Conservation (phyloP, 2,329 filamentous ascomycete species). For the Trichoderma sp. region DNA sequence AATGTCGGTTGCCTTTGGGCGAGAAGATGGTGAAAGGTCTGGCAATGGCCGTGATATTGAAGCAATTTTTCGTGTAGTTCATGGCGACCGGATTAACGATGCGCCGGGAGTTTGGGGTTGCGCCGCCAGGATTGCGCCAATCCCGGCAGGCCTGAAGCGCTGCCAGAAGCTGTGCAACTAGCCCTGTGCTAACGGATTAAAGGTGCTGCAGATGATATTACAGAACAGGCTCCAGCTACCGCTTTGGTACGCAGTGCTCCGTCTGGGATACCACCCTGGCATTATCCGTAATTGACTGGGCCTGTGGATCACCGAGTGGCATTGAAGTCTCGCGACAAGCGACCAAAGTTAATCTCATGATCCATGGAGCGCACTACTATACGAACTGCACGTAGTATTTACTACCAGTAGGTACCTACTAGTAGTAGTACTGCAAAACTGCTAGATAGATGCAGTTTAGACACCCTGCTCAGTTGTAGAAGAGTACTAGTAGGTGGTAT, state of each 20-base stretch:
- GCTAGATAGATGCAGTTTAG: background rate
- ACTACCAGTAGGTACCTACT: too few relatives aligned
- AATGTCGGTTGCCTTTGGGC: slow-evolving; percentile 4
- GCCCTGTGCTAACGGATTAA: background rate
- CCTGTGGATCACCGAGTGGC: background rate
- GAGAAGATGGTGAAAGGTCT: slow-evolving; percentile 21
- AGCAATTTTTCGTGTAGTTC: slow-evolving; percentile 26
- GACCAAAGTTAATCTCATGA: slow-evolving; percentile 1
- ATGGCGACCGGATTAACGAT: slow-evolving; percentile 21
- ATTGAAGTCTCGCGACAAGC: background rate
- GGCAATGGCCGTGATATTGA: slow-evolving; percentile 17
- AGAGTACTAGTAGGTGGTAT: too few relatives aligned
- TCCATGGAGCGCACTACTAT: background rate
- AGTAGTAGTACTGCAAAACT: background rate
- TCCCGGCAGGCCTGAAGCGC: background rate
- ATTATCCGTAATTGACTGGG: slow-evolving; percentile 19
- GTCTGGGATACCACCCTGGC: slow-evolving; percentile 12
- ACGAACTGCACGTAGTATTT: background rate
- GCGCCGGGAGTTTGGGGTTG: slow-evolving; percentile 15
- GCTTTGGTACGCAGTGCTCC: slow-evolving; percentile 16
- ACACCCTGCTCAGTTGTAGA: background rate
- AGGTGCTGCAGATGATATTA: slow-evolving; percentile 2
- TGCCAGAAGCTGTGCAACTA: background rate
- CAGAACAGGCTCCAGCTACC: slow-evolving; percentile 7
- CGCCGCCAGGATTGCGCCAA: background rate